phyloP scores from a whole-genome alignment of 768 basidiomycete genomes.

The Boletus rubroflammeus region DNA sequence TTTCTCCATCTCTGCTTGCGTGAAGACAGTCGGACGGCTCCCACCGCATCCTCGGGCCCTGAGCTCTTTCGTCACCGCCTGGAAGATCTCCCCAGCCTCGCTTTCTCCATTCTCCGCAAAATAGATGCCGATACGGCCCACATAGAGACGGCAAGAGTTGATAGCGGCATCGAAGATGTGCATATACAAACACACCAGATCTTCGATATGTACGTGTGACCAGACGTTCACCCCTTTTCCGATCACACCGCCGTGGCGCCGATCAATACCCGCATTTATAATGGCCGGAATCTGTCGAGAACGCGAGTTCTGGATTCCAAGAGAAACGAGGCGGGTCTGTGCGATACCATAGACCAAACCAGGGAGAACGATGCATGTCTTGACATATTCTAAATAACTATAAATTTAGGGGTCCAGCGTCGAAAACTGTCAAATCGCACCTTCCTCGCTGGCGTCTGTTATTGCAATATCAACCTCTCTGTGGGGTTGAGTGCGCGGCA shows the following conservation, averaged over 20 bases:
- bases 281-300: conserved; percentile 52
- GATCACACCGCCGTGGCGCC: conserved; percentile 51
- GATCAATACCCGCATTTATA: conserved; percentile 42
- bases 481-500: conserved; percentile 45
- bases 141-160: conserved; percentile 15
- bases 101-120: conserved; percentile 53
- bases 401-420: neutral
- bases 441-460: conserved; percentile 46
- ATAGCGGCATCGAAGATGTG: conserved; percentile 38
- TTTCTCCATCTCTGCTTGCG: conserved; percentile 18
- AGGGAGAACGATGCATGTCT: conserved; percentile 49
- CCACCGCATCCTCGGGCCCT: conserved; percentile 21
- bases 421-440: conserved; percentile 18
- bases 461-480: conserved; percentile 48
- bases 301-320: conserved; percentile 49
- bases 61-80: conserved; percentile 37
- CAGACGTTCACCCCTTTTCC: conserved; percentile 58
- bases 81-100: conserved; percentile 39
- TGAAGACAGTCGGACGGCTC: conserved; percentile 40
- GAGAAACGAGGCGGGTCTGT: conserved; percentile 42
- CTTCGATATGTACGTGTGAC: conserved; percentile 57
- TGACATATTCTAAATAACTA: conserved; percentile 45
- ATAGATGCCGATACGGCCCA: conserved; percentile 45
- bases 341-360: conserved; percentile 59
- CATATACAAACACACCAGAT: conserved; percentile 43